These are phyloP conservation scores for Jamesozyma piceae DNA, from an alignment of 805 yeast species.

Conservation along the genomic window DNA sequence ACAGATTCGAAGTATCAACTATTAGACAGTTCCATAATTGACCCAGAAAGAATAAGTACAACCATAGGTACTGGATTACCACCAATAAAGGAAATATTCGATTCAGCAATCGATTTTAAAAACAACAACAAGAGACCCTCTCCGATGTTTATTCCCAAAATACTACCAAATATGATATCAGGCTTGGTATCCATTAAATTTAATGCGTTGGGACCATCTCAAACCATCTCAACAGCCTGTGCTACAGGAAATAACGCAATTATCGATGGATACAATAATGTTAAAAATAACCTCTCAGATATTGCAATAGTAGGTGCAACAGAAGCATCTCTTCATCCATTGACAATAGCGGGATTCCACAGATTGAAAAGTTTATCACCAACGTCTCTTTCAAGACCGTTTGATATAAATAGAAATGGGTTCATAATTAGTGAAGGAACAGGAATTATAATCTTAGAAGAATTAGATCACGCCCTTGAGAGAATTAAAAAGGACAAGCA, in stretches of 20 bases:
- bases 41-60: conserved; percentile 42
- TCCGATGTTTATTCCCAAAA: conserved; percentile 78
- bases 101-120: conserved; percentile 36
- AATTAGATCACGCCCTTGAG: conserved; percentile 65
- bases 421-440: conserved; percentile 93
- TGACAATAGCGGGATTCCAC: conserved; percentile 84
- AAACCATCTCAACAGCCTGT: conserved; percentile 88
- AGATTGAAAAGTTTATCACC: conserved; percentile 75
- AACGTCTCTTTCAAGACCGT: conserved; percentile 68
- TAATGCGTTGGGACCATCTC: conserved; percentile 76
- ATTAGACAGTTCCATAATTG: conserved; percentile 23
- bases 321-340: conserved; percentile 78
- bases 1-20: conserved; percentile 16
- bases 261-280: conserved; percentile 84
- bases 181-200: conserved; percentile 78
- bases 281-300: conserved; percentile 69
- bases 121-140: conserved; percentile 48
- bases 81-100: conserved; percentile 55
- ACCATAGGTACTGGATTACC: conserved; percentile 94
- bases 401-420: conserved; percentile 69
- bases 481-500: conserved; percentile 18
- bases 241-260: conserved; percentile 92
- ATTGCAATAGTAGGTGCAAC: conserved; percentile 92
- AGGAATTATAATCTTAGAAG: conserved; percentile 72
- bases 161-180: conserved; percentile 87